Conservation (phyloP, 2,329 filamentous ascomycete genomes). For the Arthrobotrys iridis region DNA sequence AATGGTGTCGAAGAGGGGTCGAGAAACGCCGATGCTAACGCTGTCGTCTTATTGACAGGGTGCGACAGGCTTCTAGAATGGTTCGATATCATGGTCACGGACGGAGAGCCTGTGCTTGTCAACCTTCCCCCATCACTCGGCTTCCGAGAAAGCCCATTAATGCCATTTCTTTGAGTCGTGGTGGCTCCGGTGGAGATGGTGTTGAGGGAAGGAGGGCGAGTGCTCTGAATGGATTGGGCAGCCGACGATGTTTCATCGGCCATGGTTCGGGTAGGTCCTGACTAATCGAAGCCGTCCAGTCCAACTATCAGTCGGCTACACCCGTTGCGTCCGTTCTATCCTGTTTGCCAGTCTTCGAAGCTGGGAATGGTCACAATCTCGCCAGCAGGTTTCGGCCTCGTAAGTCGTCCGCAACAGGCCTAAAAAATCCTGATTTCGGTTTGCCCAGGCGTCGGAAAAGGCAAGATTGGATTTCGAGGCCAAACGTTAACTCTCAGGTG, state of each 20-base stretch:
- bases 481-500: too few species aligned
- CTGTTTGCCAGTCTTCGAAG: neutral
- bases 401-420: neutral
- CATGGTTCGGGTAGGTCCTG: slow-evolving; percentile 35
- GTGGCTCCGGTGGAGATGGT: slow-evolving; percentile 15
- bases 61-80: slow-evolving; percentile 52
- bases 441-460: slow-evolving; percentile 28
- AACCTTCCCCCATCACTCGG: slow-evolving; percentile 22
- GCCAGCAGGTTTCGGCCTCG: neutral
- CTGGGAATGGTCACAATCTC: neutral
- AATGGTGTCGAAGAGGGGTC: slow-evolving; percentile 24
- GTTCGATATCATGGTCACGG: slow-evolving; percentile 36
- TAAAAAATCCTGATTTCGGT: slow-evolving; percentile 49
- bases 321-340: slow-evolving; percentile 1
- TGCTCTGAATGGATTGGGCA: slow-evolving; percentile 48
- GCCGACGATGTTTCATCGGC: slow-evolving; percentile 53
- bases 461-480: neutral
- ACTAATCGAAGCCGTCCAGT: slow-evolving; percentile 15
- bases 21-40: neutral
- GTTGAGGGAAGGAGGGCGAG: slow-evolving; percentile 20
- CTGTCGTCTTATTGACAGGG: slow-evolving; percentile 48
- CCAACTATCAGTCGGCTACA: neutral
- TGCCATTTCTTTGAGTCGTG: slow-evolving; percentile 5
- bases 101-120: slow-evolving; percentile 14
- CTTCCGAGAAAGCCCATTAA: slow-evolving; percentile 20